phyloP scores from a whole-genome alignment of 257 asterid genomes.

The Solanum paucissectum region DNA sequence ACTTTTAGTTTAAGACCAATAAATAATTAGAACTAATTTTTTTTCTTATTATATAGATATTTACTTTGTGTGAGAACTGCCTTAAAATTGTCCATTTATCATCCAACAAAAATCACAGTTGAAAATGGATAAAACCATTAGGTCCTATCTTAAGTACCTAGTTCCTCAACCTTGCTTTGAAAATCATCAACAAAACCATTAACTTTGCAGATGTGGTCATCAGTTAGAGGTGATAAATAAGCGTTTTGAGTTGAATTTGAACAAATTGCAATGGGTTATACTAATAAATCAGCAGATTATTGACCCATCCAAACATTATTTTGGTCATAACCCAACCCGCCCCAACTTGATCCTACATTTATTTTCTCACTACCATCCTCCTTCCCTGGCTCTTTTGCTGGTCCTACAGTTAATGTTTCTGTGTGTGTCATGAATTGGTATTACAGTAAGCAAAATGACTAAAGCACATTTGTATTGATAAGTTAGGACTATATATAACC shows the following conservation, averaged over 20 bases:
- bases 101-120: neutral
- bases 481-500: no score
- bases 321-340: no score
- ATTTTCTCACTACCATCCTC: no score
- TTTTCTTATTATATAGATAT: neutral
- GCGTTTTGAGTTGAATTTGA: neutral
- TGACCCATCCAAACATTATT: neutral
- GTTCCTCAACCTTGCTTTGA: neutral
- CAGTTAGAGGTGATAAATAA: neutral
- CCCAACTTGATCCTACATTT: no score
- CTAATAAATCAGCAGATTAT: no score
- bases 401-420: no score
- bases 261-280: neutral
- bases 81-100: neutral
- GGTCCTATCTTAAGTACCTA: neutral
- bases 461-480: no score
- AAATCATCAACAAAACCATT: neutral
- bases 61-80: neutral
- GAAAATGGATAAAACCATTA: neutral
- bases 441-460: no score
- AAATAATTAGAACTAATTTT: neutral
- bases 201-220: no score
- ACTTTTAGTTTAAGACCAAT: neutral
- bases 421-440: no score
- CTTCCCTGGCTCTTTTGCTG: no score